Base-by-base conservation (phyloP, 495 filamentous ascomycete genomes). In the Polyplosphaeria fusca region DNA sequence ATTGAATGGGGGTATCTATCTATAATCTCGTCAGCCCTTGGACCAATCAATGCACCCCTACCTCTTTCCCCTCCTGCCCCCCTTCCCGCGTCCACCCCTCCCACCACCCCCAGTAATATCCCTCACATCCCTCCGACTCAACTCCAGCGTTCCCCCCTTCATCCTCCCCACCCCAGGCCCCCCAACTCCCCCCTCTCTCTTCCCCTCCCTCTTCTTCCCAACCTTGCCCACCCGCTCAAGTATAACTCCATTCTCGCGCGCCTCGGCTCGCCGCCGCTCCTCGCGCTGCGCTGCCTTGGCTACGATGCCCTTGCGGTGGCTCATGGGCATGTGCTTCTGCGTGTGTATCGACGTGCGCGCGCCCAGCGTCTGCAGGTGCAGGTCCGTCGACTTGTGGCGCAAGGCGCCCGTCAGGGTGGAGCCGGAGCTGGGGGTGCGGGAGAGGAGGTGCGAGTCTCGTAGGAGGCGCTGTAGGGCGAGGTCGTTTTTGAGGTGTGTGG, bases 361-460 rank as follows among this genome's bases (percentile, higher is more conserved):
- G 2, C 91, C 91, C 1, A 98, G 76, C 3, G 84, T 78, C 66
- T 86, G 84, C 39, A 96, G 77, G 38, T 91, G 85, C 45, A 95
- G 69, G 67, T 97, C 91, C 24, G 86, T 77, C 5, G 90, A 90
- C 68, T 87, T 89, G 56, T 88, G 81, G 22, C 80, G 77, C 65
- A 81, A 81, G 58, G 78, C 81, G 14, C 86, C 86, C 18, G 58
- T 45, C 5, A 54, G 39, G 3, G 25, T 18, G 28, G 58, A 26
- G 37, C 44, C 78, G 9, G 75, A 75, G 9, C 75, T 67, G 2
- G 82, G 77, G 7, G 74, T 74, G 4, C 76, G 67, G 4, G 82
- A 77, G 48, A 98, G 83, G 30, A 98, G 85, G 71, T 96, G 92
- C 1, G 92, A 96, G 76, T 98, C 93, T 54, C 83, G 77, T 11